Evolutionary conservation across 148 eudicot genomes (phyloP).

Genomic region (Rhododendron griersonianum): DNA sequence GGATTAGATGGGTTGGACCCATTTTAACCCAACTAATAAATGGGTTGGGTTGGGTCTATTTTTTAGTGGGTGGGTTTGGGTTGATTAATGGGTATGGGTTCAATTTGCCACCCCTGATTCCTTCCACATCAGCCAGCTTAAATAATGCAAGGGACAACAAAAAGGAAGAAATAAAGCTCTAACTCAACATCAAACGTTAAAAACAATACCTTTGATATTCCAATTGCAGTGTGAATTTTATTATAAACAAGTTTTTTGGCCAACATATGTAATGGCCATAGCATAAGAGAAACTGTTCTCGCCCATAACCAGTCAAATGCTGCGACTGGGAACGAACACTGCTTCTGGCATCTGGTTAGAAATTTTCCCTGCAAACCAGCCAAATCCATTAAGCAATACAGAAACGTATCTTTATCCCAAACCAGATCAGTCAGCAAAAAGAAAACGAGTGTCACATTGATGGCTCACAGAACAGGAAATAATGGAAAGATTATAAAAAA

Average conservation of each 20-base stretch:
- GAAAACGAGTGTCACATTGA: neutral
- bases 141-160: neutral
- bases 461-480: neutral
- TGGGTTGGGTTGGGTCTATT: too few relatives aligned
- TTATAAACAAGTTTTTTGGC: conserved; percentile 68
- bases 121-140: conserved; percentile 3
- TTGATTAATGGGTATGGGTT: too few relatives aligned
- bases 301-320: conserved; percentile 76
- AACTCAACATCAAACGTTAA: neutral
- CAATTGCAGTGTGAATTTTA: conserved; percentile 77
- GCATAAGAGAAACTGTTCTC: conserved; percentile 50
- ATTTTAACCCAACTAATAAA: too few relatives aligned
- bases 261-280: conserved; percentile 73
- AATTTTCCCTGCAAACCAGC: conserved; percentile 62
- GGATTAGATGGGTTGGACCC: too few relatives aligned
- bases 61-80: too few relatives aligned
- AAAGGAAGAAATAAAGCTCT: neutral
- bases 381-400: neutral
- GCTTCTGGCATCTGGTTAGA: conserved; percentile 48
- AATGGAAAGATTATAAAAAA: neutral
- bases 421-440: neutral
- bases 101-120: too few relatives aligned
- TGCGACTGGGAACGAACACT: conserved; percentile 37
- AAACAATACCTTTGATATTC: conserved; percentile 72
- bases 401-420: neutral